Evolutionary conservation across 768 basidiomycete species (phyloP).

Genomic region (Termitomyces sp.): DNA sequence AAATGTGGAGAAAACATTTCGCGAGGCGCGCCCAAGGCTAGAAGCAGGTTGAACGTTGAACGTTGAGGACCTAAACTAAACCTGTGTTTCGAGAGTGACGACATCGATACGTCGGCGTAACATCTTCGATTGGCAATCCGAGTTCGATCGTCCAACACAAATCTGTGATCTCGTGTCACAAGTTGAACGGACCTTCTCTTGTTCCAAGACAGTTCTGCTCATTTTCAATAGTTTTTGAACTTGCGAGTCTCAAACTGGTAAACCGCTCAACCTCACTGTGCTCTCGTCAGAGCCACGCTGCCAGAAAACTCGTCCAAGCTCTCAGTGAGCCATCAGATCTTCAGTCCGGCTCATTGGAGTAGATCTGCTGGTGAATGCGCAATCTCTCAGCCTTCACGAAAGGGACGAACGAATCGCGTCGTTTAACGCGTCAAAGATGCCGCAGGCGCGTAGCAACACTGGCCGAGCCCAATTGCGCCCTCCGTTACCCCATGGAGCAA

Average conservation of each 20-base stretch:
- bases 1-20: not conserved
- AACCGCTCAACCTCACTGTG: not conserved
- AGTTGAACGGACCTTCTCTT: not conserved
- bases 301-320: not conserved
- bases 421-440: slow-evolving; percentile 10
- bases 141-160: too few relatives aligned
- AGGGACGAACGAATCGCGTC: not conserved
- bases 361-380: not conserved
- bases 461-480: slow-evolving; percentile 35
- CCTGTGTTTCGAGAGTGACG: too few relatives aligned
- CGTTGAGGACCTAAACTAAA: not conserved
- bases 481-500: slow-evolving; percentile 27
- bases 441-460: slow-evolving; percentile 18
- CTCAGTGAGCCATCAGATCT: not conserved
- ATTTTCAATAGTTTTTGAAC: not conserved
- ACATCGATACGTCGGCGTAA: too few relatives aligned
- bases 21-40: not conserved
- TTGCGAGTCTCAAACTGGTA: not conserved
- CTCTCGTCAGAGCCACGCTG: not conserved
- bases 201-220: too few relatives aligned
- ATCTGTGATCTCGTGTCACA: not conserved
- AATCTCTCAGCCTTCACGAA: not conserved
- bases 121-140: too few relatives aligned
- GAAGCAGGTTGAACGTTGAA: not conserved
- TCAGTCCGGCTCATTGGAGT: not conserved